A percentile compares a stretch with the other conserved stretches of the same genome.
Evolutionary conservation across 1,284 basidiomycete species (phyloP).

Genomic region (Marasmius sp.): DNA sequence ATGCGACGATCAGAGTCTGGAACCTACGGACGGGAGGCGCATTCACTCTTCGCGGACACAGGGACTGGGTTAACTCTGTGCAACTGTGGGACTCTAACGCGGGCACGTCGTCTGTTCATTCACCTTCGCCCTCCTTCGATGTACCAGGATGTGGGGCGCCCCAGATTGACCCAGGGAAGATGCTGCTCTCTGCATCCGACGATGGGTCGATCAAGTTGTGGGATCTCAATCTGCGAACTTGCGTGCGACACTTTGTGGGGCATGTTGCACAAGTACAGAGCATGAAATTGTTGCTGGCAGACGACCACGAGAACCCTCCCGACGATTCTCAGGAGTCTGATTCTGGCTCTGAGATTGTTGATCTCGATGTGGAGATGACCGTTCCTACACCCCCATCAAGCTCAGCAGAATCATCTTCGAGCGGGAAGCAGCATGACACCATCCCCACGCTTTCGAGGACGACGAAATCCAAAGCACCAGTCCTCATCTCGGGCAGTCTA

Average conservation of each 20-base stretch:
- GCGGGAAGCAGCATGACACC: neutral
- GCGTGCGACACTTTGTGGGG: conserved; percentile 83
- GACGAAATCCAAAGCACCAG: conserved; percentile 49
- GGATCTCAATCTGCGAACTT: conserved; percentile 84
- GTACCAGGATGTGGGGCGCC: conserved; percentile 34
- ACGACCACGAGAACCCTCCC: conserved; percentile 43
- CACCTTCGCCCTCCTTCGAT: conserved; percentile 37
- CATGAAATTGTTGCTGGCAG: conserved; percentile 74
- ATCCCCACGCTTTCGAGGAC: neutral
- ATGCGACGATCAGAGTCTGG: conserved; percentile 92
- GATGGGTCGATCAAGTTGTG: conserved; percentile 93
- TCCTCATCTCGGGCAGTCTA: conserved; percentile 88
- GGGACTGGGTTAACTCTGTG: conserved; percentile 97
- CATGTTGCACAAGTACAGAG: conserved; percentile 97
- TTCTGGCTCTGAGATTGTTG: neutral
- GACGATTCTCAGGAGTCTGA: conserved; percentile 8
- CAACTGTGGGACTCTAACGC: conserved; percentile 85
- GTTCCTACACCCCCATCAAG: neutral
- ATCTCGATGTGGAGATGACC: neutral
- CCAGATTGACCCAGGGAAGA: conserved; percentile 79
- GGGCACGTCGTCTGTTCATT: conserved; percentile 35
- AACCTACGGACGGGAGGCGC: conserved; percentile 92
- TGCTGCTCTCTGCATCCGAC: conserved; percentile 96
- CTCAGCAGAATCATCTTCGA: neutral
- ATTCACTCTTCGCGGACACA: conserved; percentile 90